Evolutionary conservation across 495 filamentous ascomycete genomes (phyloP).

Genomic region (Daldinia vernicosa): DNA sequence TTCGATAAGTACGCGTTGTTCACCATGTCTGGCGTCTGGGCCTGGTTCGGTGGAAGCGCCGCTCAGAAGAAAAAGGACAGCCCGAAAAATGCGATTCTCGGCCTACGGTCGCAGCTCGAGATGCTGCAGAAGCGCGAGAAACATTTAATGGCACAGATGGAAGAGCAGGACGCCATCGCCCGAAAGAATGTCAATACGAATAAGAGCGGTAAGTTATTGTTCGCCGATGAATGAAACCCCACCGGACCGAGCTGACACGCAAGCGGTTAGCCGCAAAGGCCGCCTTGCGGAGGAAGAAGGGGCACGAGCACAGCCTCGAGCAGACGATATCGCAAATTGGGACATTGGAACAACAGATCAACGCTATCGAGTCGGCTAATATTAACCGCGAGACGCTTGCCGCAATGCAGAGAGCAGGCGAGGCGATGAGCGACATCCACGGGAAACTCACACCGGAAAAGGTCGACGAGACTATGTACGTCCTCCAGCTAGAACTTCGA

Average conservation of each 20-base stretch:
- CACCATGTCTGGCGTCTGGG: constrained; percentile 73
- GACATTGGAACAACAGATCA: constrained; percentile 94
- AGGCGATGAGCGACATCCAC: constrained; percentile 93
- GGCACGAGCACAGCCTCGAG: constrained; percentile 86
- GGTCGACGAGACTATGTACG: constrained; percentile 95
- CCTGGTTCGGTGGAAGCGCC: constrained; percentile 84
- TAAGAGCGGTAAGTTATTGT: constrained; percentile 76
- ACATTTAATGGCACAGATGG: constrained; percentile 89
- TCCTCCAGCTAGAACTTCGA: constrained; percentile 30
- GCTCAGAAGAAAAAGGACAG: constrained; percentile 88
- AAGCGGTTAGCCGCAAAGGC: constrained; percentile 76
- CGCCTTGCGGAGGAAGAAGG: constrained; percentile 95
- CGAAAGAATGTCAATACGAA: constrained; percentile 89
- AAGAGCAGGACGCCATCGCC: constrained; percentile 91
- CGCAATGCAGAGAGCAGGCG: constrained; percentile 89
- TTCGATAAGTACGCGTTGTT: constrained; percentile 21
- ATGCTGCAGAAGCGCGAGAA: constrained; percentile 98
- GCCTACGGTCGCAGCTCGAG: constrained; percentile 86
- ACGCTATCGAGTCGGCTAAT: constrained; percentile 95
- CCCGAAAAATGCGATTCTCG: constrained; percentile 96
- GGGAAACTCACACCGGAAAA: constrained; percentile 88
- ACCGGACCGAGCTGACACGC: constrained; percentile 24
- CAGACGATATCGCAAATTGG: constrained; percentile 89
- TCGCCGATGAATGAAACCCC: background rate
- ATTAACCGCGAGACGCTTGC: constrained; percentile 96